phyloP scores from a whole-genome alignment of 805 yeast genomes.

The Metschnikowia picachoensis region DNA sequence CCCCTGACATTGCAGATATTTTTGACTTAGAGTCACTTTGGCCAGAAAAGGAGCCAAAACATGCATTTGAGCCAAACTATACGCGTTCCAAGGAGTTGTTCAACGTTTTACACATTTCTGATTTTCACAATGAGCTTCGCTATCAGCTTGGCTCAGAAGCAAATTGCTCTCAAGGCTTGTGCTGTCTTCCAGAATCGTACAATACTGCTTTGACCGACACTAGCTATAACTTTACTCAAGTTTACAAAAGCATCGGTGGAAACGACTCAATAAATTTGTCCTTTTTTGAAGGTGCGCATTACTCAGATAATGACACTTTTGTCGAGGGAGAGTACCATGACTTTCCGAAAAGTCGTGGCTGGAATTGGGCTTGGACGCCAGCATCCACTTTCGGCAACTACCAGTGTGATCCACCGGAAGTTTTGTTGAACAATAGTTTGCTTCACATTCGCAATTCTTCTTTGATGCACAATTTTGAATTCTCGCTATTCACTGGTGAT shows the following conservation, averaged over 20 bases:
- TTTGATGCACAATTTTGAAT: slow-evolving; percentile 44
- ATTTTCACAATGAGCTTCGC: slow-evolving; percentile 59
- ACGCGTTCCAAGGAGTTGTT: slow-evolving; percentile 35
- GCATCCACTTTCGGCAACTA: slow-evolving; percentile 63
- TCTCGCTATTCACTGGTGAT: slow-evolving; percentile 70
- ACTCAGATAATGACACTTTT: slow-evolving; percentile 22
- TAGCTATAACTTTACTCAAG: slow-evolving; percentile 29
- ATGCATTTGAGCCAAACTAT: slow-evolving; percentile 29
- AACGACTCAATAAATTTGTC: slow-evolving; percentile 16
- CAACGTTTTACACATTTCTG: slow-evolving; percentile 63
- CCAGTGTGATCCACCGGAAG: slow-evolving; percentile 62
- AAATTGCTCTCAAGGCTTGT: slow-evolving; percentile 53
- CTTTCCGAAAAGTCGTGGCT: slow-evolving; percentile 23
- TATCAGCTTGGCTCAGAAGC: slow-evolving; percentile 53
- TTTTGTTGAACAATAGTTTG: slow-evolving; percentile 56
- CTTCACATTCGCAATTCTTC: slow-evolving; percentile 36
- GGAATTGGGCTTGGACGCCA: slow-evolving; percentile 40
- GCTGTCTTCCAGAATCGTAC: slow-evolving; percentile 54
- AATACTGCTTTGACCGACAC: slow-evolving; percentile 27
- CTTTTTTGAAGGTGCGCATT: slow-evolving; percentile 32
- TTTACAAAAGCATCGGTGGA: slow-evolving; percentile 19
- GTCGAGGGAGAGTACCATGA: slow-evolving; percentile 34
- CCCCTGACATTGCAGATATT: slow-evolving; percentile 44
- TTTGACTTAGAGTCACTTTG: slow-evolving; percentile 31
- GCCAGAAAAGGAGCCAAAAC: slow-evolving; percentile 32